These are phyloP conservation scores for Leishmania braziliensis DNA, from an alignment of 208 protist species.

Conservation along the genomic window DNA sequence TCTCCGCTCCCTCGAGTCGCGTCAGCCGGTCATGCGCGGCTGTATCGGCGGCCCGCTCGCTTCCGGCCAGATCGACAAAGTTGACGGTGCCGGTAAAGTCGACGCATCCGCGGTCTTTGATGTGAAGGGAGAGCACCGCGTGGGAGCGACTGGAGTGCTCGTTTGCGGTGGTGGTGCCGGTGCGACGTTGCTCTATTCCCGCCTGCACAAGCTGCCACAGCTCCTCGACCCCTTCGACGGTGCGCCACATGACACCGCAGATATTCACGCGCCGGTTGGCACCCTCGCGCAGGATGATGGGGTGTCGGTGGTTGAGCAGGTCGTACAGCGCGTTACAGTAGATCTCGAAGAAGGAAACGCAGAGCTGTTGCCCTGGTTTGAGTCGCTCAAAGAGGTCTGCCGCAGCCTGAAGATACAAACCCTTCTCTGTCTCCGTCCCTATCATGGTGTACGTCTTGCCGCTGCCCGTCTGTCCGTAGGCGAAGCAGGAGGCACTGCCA, in stretches of 20 bases:
- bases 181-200: slow-evolving; percentile 83
- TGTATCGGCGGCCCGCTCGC: slow-evolving; percentile 95
- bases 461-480: slow-evolving; percentile 92
- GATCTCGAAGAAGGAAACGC: slow-evolving; percentile 94
- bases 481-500: slow-evolving; percentile 94
- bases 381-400: slow-evolving; percentile 87
- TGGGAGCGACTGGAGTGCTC: slow-evolving; percentile 89
- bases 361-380: slow-evolving; percentile 43
- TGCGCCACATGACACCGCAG: slow-evolving; percentile 87
- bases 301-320: slow-evolving; percentile 88
- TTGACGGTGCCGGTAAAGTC: slow-evolving; percentile 78
- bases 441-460: slow-evolving; percentile 96
- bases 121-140: slow-evolving; percentile 77
- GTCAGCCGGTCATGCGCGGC: slow-evolving; percentile 87
- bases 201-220: slow-evolving; percentile 76
- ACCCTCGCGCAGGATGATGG: slow-evolving; percentile 92
- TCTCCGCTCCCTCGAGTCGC: slow-evolving; percentile 97
- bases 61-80: slow-evolving; percentile 98
- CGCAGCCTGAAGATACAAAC: slow-evolving; percentile 93
- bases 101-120: slow-evolving; percentile 44
- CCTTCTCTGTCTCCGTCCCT: slow-evolving; percentile 68
- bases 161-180: slow-evolving; percentile 90
- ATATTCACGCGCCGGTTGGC: slow-evolving; percentile 89
- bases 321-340: slow-evolving; percentile 97
- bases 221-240: slow-evolving; percentile 46